Conservation (phyloP, 1,139 yeast species). For the Debaryomyces singareniensis region DNA sequence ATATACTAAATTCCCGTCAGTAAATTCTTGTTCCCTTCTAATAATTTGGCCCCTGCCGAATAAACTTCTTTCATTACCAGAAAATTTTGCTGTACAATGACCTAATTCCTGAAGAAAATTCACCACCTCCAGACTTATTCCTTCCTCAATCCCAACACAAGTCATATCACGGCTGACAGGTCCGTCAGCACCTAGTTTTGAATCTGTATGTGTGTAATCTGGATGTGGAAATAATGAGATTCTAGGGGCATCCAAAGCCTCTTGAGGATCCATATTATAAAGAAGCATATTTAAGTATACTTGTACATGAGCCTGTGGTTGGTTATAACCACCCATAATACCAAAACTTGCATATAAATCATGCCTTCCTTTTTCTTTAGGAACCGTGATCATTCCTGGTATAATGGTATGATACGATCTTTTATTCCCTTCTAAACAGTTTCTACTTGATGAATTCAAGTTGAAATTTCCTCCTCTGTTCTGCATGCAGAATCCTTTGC, state of each 20-base stretch:
- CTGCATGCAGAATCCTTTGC: conserved; percentile 65
- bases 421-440: conserved; percentile 62
- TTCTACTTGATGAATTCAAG: conserved; percentile 49
- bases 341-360: conserved; percentile 66
- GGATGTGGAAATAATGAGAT: conserved; percentile 54
- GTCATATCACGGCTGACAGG: conserved; percentile 60
- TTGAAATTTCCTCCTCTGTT: conserved; percentile 76
- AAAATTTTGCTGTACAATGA: conserved; percentile 45
- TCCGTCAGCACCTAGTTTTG: conserved; percentile 59
- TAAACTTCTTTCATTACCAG: conserved; percentile 38
- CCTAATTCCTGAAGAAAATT: conserved; percentile 46
- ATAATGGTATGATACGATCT: conserved; percentile 82
- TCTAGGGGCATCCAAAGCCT: conserved; percentile 72
- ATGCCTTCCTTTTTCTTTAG: conserved; percentile 18
- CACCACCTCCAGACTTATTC: conserved; percentile 40
- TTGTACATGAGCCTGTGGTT: conserved; percentile 82
- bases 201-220: conserved; percentile 31
- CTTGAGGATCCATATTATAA: conserved; percentile 66
- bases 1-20: conserved; percentile 39
- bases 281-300: conserved; percentile 61
- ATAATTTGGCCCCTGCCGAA: conserved; percentile 80
- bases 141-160: conserved; percentile 61
- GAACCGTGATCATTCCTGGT: conserved; percentile 59
- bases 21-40: conserved; percentile 27
- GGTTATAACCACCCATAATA: conserved; percentile 86